Evolutionary conservation across 345 rosid species (phyloP).

Genomic region (Rhodamnia rubescens): DNA sequence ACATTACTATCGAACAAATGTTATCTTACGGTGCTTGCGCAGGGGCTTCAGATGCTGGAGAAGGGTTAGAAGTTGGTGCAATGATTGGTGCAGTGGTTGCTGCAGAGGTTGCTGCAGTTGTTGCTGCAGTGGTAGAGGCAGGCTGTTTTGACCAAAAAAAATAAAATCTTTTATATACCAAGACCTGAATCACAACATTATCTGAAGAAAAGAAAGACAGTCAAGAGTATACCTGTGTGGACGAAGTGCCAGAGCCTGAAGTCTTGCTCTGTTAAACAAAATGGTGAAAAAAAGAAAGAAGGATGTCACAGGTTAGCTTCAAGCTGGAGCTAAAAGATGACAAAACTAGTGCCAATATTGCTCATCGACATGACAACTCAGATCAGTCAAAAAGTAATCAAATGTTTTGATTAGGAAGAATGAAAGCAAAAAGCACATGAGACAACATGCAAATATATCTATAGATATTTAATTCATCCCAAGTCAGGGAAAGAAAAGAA

Average conservation of each 20-base stretch:
- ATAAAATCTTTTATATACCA: neutral
- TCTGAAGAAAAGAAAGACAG: neutral
- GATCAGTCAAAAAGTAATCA: neutral
- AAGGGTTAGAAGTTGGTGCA: constrained; percentile 26
- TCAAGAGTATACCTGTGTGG: constrained; percentile 1
- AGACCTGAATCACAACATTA: neutral
- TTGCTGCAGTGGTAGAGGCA: constrained; percentile 27
- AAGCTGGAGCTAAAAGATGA: neutral
- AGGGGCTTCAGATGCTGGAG: constrained; percentile 33
- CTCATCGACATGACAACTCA: neutral
- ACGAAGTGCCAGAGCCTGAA: constrained; percentile 10
- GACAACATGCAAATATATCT: neutral
- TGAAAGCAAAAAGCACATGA: neutral
- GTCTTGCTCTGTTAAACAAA: constrained; percentile 44
- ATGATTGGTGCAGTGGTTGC: constrained; percentile 15
- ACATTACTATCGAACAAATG: neutral
- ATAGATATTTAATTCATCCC: neutral
- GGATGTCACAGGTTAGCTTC: neutral
- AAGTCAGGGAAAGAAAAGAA: neutral
- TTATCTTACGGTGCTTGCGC: constrained; percentile 46
- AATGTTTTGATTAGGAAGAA: neutral
- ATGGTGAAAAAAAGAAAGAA: neutral
- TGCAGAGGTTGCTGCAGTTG: neutral
- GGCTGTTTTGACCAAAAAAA: constrained; percentile 27
- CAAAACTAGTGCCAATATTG: neutral